Evolutionary conservation across 1,139 yeast genomes (phyloP), one percentile per base, ranked within the genome.

Genomic region (Magnusiomyces ingens): DNA sequence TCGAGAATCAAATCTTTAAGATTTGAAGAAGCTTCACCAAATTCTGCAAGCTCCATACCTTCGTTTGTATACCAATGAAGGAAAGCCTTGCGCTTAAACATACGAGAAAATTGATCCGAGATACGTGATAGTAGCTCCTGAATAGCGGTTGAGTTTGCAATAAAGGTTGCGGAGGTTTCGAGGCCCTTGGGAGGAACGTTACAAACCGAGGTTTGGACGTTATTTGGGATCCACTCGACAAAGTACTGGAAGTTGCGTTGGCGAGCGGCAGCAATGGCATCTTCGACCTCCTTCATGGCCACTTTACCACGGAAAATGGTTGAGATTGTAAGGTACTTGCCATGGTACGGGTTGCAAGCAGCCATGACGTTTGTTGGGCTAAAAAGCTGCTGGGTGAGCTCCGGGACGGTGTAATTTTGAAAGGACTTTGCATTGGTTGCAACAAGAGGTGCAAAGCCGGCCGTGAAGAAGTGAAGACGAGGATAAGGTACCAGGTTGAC

Each of bases 401-500:
- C 78, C 11, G 75, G 76, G 2, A 74, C 78, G 5, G 73, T 58
- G 55, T 72, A 62, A 51, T 67, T 65, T 54, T 71, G 71, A 71
- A 72, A 74, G 22, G 73, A 68, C 48, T 69, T 64, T 21, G 75
- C 63, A 55, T 67, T 68, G 47, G 64, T 57, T 37, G 76, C 65
- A 51, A 72, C 67, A 53, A 74, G 64, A 13, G 77, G 77, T 11
- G 77, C 77, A 58, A 70, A 73, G 17, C 76, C 76, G 29, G 71
- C 75, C 50, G 75, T 72, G 65, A 74, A 74, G 65, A 74, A 74
- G 63, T 74, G 77, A 49, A 74, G 66, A 51, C 77, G 72, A 49
- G 76, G 75, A 69, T 73, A 74, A 15, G 77, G 77, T 46, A 74
- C 75, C 63, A 74, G 62, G 65, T 74, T 74, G 54, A 73, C 77